Evolutionary conservation across 2,329 filamentous ascomycete genomes (phyloP), one percentile per base, ranked within the genome.

Genomic region (Xylariaceae sp.): DNA sequence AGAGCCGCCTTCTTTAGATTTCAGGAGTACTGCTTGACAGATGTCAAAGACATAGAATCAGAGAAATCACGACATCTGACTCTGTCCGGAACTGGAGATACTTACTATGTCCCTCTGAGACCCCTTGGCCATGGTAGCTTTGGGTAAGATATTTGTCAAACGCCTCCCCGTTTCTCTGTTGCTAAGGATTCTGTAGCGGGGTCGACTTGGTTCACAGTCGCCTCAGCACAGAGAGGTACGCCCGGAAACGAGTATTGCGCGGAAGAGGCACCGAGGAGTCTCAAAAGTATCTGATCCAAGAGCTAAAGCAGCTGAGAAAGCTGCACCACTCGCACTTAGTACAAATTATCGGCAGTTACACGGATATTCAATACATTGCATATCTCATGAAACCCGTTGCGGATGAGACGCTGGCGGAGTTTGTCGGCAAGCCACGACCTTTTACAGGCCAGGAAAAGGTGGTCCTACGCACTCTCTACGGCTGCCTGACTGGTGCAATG

Each of bases 1-100:
- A 45, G 56, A 41, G 32, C 48, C 11, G 43, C 45, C 14, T 58
- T 58, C 32, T 39, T 58, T 17, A 43, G 31, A 6, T 51, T 48
- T n/a, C 56, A 58, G 47, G 42, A 49, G 30, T 58, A 56, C 48
- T 58, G 51, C 45, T 44, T 58, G 46, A 53, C 56, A 6, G 42
- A 53, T 14, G 40, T 48, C 3, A 58, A 58, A 33, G 53, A 49
- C 39, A 51, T 58, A 11, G 56, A 58, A 41, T 43, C 44, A 11
- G 51, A 53, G 11, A 42, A 40, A 9, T 45, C 39, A 43, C 3
- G 36, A 17, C 45, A 54, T 42, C 31, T 51, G 15, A 38, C 33
- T 11, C 39, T 56, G 15, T 18, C 22, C 6, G 49, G 30, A 1
- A 50, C 30, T 22, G 56, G 56, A 5, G 51, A 58, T 33, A 12